Base-by-base conservation (phyloP, 306 rosid species). In the Ammopiptanthus mongolicus region DNA sequence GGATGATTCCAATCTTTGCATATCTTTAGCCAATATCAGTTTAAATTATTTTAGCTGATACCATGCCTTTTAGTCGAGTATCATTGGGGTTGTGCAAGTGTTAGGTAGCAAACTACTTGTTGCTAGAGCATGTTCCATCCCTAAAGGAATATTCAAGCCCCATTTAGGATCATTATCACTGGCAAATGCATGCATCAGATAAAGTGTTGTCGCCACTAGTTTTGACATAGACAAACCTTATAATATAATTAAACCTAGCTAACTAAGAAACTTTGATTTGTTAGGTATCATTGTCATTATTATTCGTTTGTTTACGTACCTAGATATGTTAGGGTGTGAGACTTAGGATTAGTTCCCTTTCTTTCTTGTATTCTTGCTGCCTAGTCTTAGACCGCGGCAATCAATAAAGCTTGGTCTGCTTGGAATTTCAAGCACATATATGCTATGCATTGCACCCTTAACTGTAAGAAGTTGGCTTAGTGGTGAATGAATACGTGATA, bases 151-250 rank as follows among this genome's bases (percentile, higher is more conserved):
- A 70, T 48, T 37, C 63, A 69, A 74, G 59, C 65, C 48, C 58
- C 66, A 67, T 60, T 36, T 36, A 55, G 74, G 33, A 50, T 71
- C 21, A 58, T 42, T 52, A 14, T 59, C 74, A 67, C 33, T 25
- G 60, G 48, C 39, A 47, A 67, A 76, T 77, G 52, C 55, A 72
- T 63, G 60, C 56, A 59, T 53, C 51, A 37, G 56, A 61, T 78
- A 78, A 78, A 72, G 82, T 77, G 34, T 10, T 71, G 76, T 44
- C 48, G 36, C 83, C 81, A 53, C 83, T 68, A 39, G 51, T 58
- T 56, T 51, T 57, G 55, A 34, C 53, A 36, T 60, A 41, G 64
- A 36, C 37, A 65, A 65, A 57, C 67, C 46, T 72, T 58, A 31
- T 41, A 64, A 56, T 13, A 53, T 21, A 46, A 65, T 29, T 55